Percentiles rank a stretch among this genome's conserved stretches.
phyloP scores from a whole-genome alignment of 495 filamentous ascomycete genomes.

The Xylaria palmicola region DNA sequence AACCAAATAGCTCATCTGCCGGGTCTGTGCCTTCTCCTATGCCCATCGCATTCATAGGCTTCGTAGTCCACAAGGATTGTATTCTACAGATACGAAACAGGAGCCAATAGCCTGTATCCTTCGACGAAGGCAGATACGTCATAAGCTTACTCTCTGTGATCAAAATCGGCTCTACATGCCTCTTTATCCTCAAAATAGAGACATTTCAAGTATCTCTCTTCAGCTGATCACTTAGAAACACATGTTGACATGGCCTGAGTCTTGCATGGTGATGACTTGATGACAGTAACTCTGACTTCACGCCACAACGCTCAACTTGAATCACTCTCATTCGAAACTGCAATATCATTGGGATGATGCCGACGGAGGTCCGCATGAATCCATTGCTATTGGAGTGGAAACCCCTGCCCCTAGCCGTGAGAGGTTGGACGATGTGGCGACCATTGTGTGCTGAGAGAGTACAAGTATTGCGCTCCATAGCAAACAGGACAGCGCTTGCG shows the following conservation, averaged over 20 bases:
- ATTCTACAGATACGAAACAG: too few species aligned
- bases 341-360: neutral
- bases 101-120: neutral
- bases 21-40: neutral
- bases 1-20: neutral
- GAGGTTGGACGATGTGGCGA: neutral
- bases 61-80: too few species aligned
- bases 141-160: neutral
- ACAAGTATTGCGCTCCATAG: neutral
- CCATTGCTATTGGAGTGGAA: neutral
- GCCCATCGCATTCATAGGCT: too few species aligned
- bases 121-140: neutral
- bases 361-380: constrained; percentile 8
- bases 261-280: neutral
- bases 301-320: neutral
- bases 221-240: neutral
- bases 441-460: neutral
- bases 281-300: neutral
- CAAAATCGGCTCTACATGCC: constrained; percentile 2
- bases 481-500: neutral
- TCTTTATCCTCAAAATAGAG: neutral
- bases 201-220: neutral
- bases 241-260: neutral
- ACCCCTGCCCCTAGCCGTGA: neutral
- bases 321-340: neutral